These are phyloP conservation scores for Flaveria robusta DNA, from an alignment of 129 eudicot species.

Conservation along the genomic window DNA sequence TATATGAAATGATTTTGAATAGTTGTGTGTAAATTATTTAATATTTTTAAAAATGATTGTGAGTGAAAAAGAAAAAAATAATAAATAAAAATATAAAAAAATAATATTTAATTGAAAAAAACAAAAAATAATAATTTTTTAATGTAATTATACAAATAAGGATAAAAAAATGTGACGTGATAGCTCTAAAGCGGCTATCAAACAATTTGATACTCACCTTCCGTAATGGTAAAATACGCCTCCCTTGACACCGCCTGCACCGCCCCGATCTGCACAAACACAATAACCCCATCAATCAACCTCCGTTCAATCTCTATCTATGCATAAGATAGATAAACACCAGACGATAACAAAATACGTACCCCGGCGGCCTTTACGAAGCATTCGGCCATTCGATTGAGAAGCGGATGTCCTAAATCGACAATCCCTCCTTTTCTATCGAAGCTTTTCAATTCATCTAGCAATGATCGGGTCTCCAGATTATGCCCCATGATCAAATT, in stretches of 20 bases:
- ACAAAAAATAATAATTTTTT: too few relatives aligned
- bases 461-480: conserved; percentile 61
- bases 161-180: too few relatives aligned
- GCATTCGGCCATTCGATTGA: conserved; percentile 81
- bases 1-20: too few relatives aligned
- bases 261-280: conserved; percentile 74
- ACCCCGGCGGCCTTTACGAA: conserved; percentile 94
- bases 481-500: conserved; percentile 43
- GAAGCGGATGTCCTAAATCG: conserved; percentile 94
- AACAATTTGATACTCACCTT: conserved; percentile 39
- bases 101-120: too few relatives aligned
- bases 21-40: too few relatives aligned
- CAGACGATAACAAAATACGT: neutral
- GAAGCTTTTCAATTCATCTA: conserved; percentile 69
- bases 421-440: conserved; percentile 61
- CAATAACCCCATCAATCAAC: neutral
- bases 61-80: too few relatives aligned
- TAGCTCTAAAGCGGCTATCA: too few relatives aligned
- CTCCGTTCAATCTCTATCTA: neutral
- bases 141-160: too few relatives aligned
- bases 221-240: conserved; percentile 69
- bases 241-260: conserved; percentile 83
- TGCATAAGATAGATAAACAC: neutral
- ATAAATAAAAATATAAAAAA: too few relatives aligned
- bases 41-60: too few relatives aligned